Conservation (phyloP, 371 early-diverging fungal genomes). For the Smittium culicis region DNA sequence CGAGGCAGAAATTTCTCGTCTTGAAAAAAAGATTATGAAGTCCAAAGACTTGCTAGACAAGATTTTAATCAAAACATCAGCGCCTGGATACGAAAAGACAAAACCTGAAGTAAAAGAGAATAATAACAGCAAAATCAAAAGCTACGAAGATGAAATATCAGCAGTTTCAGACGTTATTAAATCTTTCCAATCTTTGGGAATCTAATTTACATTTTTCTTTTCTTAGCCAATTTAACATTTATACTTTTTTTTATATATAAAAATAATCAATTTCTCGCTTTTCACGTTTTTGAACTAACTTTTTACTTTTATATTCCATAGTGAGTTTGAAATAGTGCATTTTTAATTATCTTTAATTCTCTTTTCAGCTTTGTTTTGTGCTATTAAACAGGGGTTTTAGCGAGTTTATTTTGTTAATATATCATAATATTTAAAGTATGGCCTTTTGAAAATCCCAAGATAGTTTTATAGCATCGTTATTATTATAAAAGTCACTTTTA, state of each 20-base stretch:
- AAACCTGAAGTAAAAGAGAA: background rate
- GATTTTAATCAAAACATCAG: slow-evolving; percentile 37
- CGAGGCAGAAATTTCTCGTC: slow-evolving; percentile 55
- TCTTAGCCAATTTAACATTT: slow-evolving; percentile 3
- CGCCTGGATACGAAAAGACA: slow-evolving; percentile 6
- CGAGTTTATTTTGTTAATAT: too few relatives aligned
- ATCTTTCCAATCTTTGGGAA: slow-evolving; percentile 6
- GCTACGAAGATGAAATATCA: background rate
- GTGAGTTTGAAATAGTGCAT: background rate
- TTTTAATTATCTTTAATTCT: too few relatives aligned
- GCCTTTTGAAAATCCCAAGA: too few relatives aligned
- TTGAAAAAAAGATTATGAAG: slow-evolving; percentile 50
- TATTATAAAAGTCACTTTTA: too few relatives aligned
- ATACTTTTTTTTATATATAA: slow-evolving; percentile 18
- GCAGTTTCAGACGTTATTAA: background rate
- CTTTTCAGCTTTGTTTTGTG: too few relatives aligned
- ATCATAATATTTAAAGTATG: too few relatives aligned
- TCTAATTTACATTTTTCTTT: slow-evolving; percentile 9
- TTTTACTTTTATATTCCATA: background rate
- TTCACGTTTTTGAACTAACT: background rate
- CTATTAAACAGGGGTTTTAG: too few relatives aligned
- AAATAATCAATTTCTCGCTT: too few relatives aligned
- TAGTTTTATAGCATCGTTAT: too few relatives aligned
- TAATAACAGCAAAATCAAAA: background rate
- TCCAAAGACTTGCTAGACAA: slow-evolving; percentile 34